Percentiles rank a stretch among this genome's conserved stretches.
phyloP scores from a whole-genome alignment of 306 rosid species.

The Fragaria nilgerrensis region DNA sequence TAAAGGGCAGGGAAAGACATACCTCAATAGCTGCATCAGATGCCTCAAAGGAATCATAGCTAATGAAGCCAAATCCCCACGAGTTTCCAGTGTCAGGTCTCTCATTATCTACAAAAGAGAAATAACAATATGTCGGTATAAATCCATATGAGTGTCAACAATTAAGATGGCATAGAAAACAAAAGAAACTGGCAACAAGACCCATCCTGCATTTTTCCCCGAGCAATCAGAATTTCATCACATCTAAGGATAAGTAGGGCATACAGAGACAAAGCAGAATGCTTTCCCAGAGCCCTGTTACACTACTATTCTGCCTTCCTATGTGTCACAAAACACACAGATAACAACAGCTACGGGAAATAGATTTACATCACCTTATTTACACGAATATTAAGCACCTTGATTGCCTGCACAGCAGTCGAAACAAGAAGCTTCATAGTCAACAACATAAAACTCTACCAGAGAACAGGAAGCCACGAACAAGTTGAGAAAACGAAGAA shows the following conservation, averaged over 20 bases:
- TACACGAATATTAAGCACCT: constrained; percentile 93
- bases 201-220: too few species aligned
- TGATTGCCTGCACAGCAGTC: constrained; percentile 65
- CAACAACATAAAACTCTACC: background rate
- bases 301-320: background rate
- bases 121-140: too few species aligned
- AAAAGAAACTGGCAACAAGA: too few species aligned
- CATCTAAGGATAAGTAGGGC: background rate
- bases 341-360: background rate
- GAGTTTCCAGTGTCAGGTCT: too few species aligned
- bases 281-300: background rate
- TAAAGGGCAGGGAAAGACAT: too few species aligned
- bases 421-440: background rate
- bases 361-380: constrained; percentile 58
- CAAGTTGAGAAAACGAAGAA: background rate
- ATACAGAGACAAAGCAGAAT: background rate
- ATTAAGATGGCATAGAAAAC: too few species aligned
- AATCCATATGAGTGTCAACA: too few species aligned
- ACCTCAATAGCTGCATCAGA: too few species aligned
- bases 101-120: too few species aligned
- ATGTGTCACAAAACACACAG: background rate
- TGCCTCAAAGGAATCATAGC: too few species aligned
- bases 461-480: background rate
- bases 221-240: too few species aligned
- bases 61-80: too few species aligned